Evolutionary conservation across 805 yeast genomes (phyloP), one percentile per base, ranked within the genome.

Genomic region (Ogataea allantospora): DNA sequence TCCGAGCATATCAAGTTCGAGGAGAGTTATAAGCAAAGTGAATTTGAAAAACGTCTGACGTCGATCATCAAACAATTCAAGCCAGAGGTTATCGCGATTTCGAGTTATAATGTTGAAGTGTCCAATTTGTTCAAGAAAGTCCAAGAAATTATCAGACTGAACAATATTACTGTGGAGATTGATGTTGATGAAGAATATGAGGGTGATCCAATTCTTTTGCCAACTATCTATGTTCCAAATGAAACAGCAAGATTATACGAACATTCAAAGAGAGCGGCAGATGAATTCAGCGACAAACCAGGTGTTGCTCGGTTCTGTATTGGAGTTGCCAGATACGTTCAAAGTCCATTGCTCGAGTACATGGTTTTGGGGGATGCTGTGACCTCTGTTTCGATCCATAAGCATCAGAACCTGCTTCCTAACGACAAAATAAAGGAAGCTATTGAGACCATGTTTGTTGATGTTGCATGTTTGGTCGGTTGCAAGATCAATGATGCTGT

Each of bases 191-290:
- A 51, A 20, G 67, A 51, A 25, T 40, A 46, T 24, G 51, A 51
- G n/a, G 57, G 60, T n/a, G 56, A 53, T 21, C 56, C 48, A 33
- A 66, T 66, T 31, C 63, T 59, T 16, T 63, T 77, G n/a, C 83
- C 84, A 7, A 69, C 88, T 4, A 65, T 88, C 11, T 91, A 88
- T 79, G 95, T 85, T 28, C 85, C 83, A 50, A 96, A 91, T 59
- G 98, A 93, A 60, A 87, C 95, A 20, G 97, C 98, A 1, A 71
- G 95, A 38, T 73, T 93, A 43, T 93, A 74, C 60, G 95, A 89
- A 57, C 78, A 80, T 55, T 86, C 96, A 0, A 73, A 69, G 25
- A 73, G 87, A 40, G 95, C 95, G 0, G 66, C 64, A 5, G 68
- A 71, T 31, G 98, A 93, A 59, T 85, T 84, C 55, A 80, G 95